These are phyloP conservation scores for Noccaea bulbosa DNA, from an alignment of 345 rosid species.

Conservation along the genomic window DNA sequence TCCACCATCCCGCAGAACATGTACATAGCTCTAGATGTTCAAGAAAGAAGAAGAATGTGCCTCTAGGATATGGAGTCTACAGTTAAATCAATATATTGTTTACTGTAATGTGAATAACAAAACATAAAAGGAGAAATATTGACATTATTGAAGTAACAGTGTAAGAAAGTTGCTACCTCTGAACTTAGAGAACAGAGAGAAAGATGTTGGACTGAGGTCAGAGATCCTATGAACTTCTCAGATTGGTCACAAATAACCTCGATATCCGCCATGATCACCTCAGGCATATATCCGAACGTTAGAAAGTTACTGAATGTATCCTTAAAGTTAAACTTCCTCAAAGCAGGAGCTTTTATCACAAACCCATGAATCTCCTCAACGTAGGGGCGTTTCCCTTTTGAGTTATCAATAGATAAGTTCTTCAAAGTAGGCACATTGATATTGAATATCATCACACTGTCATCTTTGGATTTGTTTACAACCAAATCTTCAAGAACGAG, in stretches of 20 bases:
- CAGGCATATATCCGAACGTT: constrained; percentile 11
- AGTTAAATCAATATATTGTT: background rate
- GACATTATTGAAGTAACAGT: background rate
- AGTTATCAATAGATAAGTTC: background rate
- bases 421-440: background rate
- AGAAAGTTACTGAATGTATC: constrained; percentile 17
- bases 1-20: constrained; percentile 11
- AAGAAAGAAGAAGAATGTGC: constrained; percentile 14
- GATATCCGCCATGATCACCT: constrained; percentile 2
- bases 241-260: constrained; percentile 15
- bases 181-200: constrained; percentile 13
- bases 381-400: background rate
- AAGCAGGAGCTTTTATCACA: constrained; percentile 18
- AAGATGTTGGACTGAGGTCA: constrained; percentile 21
- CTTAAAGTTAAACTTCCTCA: background rate
- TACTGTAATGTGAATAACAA: background rate
- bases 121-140: background rate
- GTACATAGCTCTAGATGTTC: constrained; percentile 27
- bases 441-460: background rate
- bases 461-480: too few relatives aligned
- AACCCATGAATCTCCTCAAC: background rate
- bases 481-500: constrained; percentile 21
- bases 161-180: constrained; percentile 18
- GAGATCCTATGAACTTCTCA: constrained; percentile 27
- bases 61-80: constrained; percentile 21